These are phyloP conservation scores for Buxus sempervirens DNA, from an alignment of 164 flowering plant genomes.

Conservation along the genomic window DNA sequence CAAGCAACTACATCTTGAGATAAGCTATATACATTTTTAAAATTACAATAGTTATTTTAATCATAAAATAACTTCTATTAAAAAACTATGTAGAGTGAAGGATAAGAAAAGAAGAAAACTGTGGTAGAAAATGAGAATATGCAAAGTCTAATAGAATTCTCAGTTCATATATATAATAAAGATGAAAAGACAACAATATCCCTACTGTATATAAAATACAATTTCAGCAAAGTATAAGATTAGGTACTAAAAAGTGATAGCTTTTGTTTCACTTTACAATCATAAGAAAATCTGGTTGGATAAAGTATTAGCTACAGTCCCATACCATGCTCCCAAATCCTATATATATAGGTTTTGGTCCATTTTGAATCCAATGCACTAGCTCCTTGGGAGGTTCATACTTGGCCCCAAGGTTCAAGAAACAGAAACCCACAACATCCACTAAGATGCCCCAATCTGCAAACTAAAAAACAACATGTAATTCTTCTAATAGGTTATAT, in stretches of 20 bases:
- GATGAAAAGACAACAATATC: no score
- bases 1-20: neutral
- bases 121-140: no score
- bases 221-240: neutral
- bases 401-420: conserved; percentile 70
- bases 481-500: neutral
- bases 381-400: conserved; percentile 65
- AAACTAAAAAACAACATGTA: conserved; percentile 8
- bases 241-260: neutral
- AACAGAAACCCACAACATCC: conserved; percentile 96
- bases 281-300: neutral
- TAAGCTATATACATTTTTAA: no score
- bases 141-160: no score
- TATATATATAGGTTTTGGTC: conserved; percentile 74
- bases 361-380: conserved; percentile 60
- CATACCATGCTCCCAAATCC: conserved; percentile 99
- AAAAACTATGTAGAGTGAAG: no score
- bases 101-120: no score
- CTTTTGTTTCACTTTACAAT: no score
- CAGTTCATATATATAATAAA: no score
- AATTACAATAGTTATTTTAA: no score
- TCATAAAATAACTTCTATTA: no score
- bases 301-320: neutral
- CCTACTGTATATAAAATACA: no score
- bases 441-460: conserved; percentile 92